Evolutionary conservation across 2,329 filamentous ascomycete species (phyloP), one percentile per base, ranked within the genome.

Genomic region (Aphanoascus verrucosus): DNA sequence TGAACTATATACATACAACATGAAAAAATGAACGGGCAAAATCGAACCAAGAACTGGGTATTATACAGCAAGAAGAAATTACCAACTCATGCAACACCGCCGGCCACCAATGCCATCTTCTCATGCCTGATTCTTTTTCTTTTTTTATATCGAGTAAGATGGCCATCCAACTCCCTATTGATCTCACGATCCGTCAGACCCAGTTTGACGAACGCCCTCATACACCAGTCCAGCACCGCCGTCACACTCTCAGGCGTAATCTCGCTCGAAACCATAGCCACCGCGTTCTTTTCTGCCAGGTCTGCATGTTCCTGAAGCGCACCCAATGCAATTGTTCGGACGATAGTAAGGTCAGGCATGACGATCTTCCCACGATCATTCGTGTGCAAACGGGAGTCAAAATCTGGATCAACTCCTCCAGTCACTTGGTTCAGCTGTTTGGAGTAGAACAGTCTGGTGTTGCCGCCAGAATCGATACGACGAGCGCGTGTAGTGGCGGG

Each of bases 241-340:
- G 60, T 58, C 1, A 60, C 44, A 3, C 45, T 54, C 28, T 55
- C 52, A 40, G 51, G 43, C n/a, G 56, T 53, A 45, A 40, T 20
- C 32, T 28, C 31, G n/a, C n/a, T 5, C n/a, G 43, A 37, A 1
- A 42, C 20, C 6, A 28, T 28, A n/a, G n/a, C n/a, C 23, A 17
- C 28, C 37, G 43, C 2, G 23, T 50, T 17, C n/a, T 53, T 31
- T 8, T 53, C 48, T 45, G 12, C 9, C 38, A 44, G 20, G 8
- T n/a, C 20, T 15, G 31, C 28, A 32, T 32, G 63, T 49, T 71
- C 67, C 23, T 57, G 57, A 31, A 65, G 55, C 2, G 69, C 69
- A 9, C 60, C 62, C 54, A 64, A 64, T 1, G 65, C 61, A 50
- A 72, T 66, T 32, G 70, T 66, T 38, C 68, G 63, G 49, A 70